A percentile compares a stretch with the other conserved stretches of the same genome.
These are phyloP conservation scores for Penicillium egyptiacum DNA, from an alignment of 495 filamentous ascomycete genomes.

Conservation along the genomic window DNA sequence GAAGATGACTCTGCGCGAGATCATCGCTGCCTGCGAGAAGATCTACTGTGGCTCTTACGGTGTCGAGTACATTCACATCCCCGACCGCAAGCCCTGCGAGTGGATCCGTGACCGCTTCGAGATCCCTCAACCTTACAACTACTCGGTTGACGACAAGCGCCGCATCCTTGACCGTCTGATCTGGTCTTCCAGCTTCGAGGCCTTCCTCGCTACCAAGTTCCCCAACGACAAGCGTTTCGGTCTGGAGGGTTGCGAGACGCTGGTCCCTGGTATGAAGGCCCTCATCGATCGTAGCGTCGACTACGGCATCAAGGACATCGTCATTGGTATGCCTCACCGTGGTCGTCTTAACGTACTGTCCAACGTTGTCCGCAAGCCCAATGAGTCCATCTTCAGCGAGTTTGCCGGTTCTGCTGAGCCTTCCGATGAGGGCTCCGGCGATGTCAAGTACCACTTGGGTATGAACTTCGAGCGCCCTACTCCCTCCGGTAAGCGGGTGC, in stretches of 20 bases:
- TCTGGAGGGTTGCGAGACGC: slow-evolving; percentile 91
- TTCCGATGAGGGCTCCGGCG: slow-evolving; percentile 93
- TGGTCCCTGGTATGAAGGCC: slow-evolving; percentile 99
- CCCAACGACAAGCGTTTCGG: slow-evolving; percentile 99
- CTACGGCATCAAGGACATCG: slow-evolving; percentile 96
- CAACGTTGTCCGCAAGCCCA: slow-evolving; percentile 98
- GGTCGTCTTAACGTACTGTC: slow-evolving; percentile 96
- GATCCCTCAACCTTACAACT: slow-evolving; percentile 90
- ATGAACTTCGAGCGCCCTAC: slow-evolving; percentile 99
- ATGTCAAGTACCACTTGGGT: slow-evolving; percentile 98
- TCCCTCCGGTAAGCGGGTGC: slow-evolving; percentile 96
- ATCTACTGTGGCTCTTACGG: slow-evolving; percentile 97
- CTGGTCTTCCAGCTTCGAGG: slow-evolving; percentile 95
- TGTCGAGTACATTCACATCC: slow-evolving; percentile 98
- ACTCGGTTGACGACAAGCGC: slow-evolving; percentile 95
- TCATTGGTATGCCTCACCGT: slow-evolving; percentile 99
- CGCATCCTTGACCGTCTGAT: slow-evolving; percentile 95
- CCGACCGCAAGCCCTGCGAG: slow-evolving; percentile 95
- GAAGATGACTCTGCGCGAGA: slow-evolving; percentile 96
- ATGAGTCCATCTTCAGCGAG: slow-evolving; percentile 99
- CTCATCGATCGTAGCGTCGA: slow-evolving; percentile 97
- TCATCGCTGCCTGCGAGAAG: slow-evolving; percentile 87
- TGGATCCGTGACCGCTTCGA: slow-evolving; percentile 95
- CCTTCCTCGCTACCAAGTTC: slow-evolving; percentile 93
- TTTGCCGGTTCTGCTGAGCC: slow-evolving; percentile 88